Conservation (phyloP, 2,329 filamentous ascomycete species). For the Pseudonectria buxi region DNA sequence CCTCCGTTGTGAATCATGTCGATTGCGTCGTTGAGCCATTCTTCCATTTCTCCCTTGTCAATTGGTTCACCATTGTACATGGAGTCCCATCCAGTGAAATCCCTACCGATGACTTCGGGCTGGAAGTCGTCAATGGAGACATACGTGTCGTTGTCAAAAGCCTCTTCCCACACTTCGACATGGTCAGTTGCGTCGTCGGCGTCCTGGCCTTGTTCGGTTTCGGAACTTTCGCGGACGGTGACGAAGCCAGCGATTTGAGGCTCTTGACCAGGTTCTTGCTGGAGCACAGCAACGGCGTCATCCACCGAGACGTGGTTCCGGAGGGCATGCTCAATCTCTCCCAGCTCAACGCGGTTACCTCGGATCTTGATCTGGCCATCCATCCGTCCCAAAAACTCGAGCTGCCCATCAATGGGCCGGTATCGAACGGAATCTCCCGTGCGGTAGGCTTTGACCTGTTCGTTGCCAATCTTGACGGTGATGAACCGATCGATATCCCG, state of each 20-base stretch:
- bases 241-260: constrained; percentile 6
- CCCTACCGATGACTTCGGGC: constrained; percentile 11
- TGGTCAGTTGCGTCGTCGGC: constrained; percentile 6
- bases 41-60: constrained; percentile 22
- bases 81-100: constrained; percentile 27
- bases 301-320: constrained; percentile 7
- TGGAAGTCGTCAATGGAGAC: constrained; percentile 8
- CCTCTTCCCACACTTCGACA: constrained; percentile 12
- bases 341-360: constrained; percentile 22
- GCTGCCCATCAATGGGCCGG: constrained; percentile 12
- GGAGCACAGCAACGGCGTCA: constrained; percentile 13
- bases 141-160: constrained; percentile 13
- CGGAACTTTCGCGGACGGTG: neutral
- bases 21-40: constrained; percentile 27
- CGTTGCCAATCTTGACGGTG: constrained; percentile 2
- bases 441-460: constrained; percentile 12
- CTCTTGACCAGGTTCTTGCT: constrained; percentile 1
- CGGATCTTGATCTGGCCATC: constrained; percentile 24
- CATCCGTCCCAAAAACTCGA: constrained; percentile 23
- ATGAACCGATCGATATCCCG: constrained; percentile 12
- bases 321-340: constrained; percentile 19
- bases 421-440: constrained; percentile 20
- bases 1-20: constrained; percentile 9
- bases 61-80: constrained; percentile 24
- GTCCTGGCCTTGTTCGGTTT: neutral